Evolutionary conservation across 176 grass and related monocot genomes (phyloP).

Genomic region (Elymus sibiricus): DNA sequence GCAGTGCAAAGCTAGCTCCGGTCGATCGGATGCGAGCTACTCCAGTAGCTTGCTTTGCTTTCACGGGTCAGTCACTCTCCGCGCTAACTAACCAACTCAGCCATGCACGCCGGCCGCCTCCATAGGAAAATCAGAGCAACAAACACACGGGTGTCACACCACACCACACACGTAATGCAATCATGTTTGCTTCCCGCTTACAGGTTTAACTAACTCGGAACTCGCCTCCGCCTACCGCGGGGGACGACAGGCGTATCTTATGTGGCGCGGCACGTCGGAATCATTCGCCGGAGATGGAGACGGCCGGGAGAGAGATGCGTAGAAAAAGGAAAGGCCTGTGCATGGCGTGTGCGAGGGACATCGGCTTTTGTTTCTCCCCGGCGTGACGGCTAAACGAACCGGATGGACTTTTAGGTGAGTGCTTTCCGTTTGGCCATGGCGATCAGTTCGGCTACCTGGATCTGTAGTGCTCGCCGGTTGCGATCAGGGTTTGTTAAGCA

Average conservation of each 20-base stretch:
- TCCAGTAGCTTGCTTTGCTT: constrained; percentile 29
- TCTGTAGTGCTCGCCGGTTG: constrained; percentile 36
- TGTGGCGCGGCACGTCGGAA: constrained; percentile 25
- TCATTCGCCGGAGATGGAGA: constrained; percentile 14
- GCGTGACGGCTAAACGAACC: constrained; percentile 48
- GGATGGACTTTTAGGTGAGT: constrained; percentile 49
- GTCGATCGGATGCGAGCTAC: neutral
- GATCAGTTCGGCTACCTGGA: neutral
- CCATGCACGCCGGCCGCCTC: neutral
- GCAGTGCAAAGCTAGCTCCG: neutral
- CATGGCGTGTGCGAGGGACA: constrained; percentile 17
- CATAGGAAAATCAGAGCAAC: constrained; percentile 21
- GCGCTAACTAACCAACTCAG: constrained; percentile 37
- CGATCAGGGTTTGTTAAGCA: constrained; percentile 53
- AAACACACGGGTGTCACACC: constrained; percentile 18
- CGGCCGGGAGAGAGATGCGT: neutral
- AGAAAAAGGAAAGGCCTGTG: neutral
- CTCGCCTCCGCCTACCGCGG: constrained; percentile 18
- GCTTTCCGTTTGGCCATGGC: neutral
- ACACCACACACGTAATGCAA: neutral
- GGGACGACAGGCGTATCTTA: neutral
- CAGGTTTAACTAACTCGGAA: constrained; percentile 52
- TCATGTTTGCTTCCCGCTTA: constrained; percentile 53
- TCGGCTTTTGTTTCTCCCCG: neutral
- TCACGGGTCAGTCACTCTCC: constrained; percentile 50